phyloP scores from a whole-genome alignment of 345 rosid species.

The Euclidium syriacum region DNA sequence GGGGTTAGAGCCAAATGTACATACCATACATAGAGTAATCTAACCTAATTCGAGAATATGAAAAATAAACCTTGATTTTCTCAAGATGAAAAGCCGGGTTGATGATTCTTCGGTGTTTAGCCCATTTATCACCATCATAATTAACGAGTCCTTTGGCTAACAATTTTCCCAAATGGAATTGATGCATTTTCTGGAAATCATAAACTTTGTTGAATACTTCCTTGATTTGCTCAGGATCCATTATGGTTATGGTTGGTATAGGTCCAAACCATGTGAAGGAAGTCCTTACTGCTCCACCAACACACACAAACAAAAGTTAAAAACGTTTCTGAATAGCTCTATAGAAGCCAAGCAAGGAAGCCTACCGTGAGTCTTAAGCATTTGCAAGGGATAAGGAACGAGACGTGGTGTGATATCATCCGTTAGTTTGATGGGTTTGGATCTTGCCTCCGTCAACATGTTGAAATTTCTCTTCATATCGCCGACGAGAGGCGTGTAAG shows the following conservation, averaged over 20 bases:
- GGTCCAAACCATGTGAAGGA: conserved; percentile 36
- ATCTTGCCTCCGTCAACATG: background rate
- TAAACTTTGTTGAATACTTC: conserved; percentile 15
- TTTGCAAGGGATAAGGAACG: background rate
- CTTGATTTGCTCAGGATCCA: conserved; percentile 27
- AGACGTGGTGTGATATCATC: background rate
- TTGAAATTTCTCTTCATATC: background rate
- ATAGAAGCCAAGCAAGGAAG: background rate
- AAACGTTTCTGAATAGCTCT: background rate
- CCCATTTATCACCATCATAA: conserved; percentile 30
- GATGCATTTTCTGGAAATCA: conserved; percentile 17
- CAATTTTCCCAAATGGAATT: background rate
- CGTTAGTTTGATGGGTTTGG: background rate
- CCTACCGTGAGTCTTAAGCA: background rate
- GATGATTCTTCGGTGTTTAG: no score
- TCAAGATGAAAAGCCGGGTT: conserved; percentile 26
- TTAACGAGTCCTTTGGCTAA: conserved; percentile 5
- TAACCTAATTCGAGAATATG: background rate
- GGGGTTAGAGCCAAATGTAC: background rate
- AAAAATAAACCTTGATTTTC: conserved; percentile 20
- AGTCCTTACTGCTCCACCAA: conserved; percentile 23
- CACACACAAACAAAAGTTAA: no score
- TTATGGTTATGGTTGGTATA: conserved; percentile 22
- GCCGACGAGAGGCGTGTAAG: conserved; percentile 12
- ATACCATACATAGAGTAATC: background rate